Evolutionary conservation across 257 asterid genomes (phyloP).

Genomic region (Misopates orontium): DNA sequence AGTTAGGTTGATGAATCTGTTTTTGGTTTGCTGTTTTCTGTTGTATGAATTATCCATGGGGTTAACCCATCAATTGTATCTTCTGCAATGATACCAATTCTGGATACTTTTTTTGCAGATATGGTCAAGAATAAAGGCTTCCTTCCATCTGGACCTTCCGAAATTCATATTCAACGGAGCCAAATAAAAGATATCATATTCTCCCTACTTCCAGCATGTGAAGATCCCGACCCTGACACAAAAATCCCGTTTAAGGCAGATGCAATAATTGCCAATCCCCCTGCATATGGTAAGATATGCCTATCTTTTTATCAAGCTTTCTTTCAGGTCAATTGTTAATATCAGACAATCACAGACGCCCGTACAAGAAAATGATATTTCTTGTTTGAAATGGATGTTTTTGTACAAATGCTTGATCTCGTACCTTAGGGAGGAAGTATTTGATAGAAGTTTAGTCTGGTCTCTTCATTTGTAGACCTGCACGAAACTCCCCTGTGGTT

Average conservation of each 20-base stretch:
- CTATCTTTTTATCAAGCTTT: neutral
- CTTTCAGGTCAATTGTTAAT: neutral
- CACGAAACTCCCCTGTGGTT: too few relatives aligned
- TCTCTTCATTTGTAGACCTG: neutral
- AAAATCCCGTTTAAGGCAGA: slow-evolving; percentile 59
- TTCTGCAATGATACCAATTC: too few relatives aligned
- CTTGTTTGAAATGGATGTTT: neutral
- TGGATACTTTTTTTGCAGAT: slow-evolving; percentile 42
- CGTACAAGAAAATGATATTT: neutral
- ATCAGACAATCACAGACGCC: neutral
- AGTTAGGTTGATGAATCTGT: too few relatives aligned
- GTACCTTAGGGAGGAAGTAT: neutral
- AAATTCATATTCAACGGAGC: slow-evolving; percentile 64
- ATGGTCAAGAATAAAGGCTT: slow-evolving; percentile 94
- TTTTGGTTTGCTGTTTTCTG: too few relatives aligned
- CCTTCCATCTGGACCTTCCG: slow-evolving; percentile 93
- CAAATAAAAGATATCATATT: slow-evolving; percentile 75
- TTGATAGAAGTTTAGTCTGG: neutral
- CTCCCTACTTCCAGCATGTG: slow-evolving; percentile 77
- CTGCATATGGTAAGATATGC: slow-evolving; percentile 75
- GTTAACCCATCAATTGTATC: too few relatives aligned
- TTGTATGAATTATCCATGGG: too few relatives aligned
- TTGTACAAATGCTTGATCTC: neutral
- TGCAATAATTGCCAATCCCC: slow-evolving; percentile 93
- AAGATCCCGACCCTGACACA: slow-evolving; percentile 65